Percentiles rank a stretch among this genome's conserved stretches.
Evolutionary conservation across 2,329 filamentous ascomycete species (phyloP).

Genomic region (Colletotrichum lindemuthianum): DNA sequence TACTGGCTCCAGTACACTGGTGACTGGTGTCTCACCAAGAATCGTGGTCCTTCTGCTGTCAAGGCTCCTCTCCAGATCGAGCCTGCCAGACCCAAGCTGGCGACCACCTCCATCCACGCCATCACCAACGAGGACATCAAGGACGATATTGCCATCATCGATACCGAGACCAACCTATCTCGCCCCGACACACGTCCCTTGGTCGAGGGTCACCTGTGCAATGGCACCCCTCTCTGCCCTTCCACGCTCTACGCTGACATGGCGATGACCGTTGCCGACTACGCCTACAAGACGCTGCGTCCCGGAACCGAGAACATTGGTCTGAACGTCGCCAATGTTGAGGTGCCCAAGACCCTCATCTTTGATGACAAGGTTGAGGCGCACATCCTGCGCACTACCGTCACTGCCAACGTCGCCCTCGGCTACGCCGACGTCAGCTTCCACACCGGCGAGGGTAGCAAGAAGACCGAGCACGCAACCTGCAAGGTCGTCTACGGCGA

Average conservation of each 20-base stretch:
- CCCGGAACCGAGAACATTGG: conserved; percentile 66
- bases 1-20: conserved; percentile 74
- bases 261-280: conserved; percentile 70
- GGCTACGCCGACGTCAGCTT: conserved; percentile 67
- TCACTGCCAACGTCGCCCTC: conserved; percentile 66
- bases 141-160: conserved; percentile 66
- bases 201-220: conserved; percentile 74
- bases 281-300: conserved; percentile 70
- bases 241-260: conserved; percentile 70
- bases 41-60: conserved; percentile 60
- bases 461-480: conserved; percentile 68
- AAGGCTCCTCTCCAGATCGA: conserved; percentile 44
- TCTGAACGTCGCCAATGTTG: conserved; percentile 73
- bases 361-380: conserved; percentile 54
- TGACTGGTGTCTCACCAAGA: conserved; percentile 78
- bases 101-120: conserved; percentile 73
- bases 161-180: conserved; percentile 73
- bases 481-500: conserved; percentile 70
- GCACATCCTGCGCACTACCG: conserved; percentile 70
- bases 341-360: conserved; percentile 77
- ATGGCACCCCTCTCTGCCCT: conserved; percentile 72
- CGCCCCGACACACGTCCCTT: conserved; percentile 69
- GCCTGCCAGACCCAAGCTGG: conserved; percentile 64
- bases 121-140: conserved; percentile 71
- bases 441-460: conserved; percentile 67